Evolutionary conservation across 495 filamentous ascomycete genomes (phyloP).

Genomic region (Apodospora peruviana): DNA sequence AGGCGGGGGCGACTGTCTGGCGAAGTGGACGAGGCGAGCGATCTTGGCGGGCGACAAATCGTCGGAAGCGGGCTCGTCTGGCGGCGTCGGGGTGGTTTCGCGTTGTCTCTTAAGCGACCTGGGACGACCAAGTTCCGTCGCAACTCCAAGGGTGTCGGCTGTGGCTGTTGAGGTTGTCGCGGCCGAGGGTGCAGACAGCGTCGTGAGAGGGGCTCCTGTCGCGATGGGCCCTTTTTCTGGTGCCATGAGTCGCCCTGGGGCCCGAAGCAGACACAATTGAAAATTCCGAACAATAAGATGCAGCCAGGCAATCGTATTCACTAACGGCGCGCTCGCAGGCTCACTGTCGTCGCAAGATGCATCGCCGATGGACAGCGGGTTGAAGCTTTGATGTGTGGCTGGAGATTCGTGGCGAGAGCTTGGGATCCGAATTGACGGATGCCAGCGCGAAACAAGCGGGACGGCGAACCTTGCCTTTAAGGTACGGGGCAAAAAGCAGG

Average conservation of each 20-base stretch:
- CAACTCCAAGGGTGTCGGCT: slow-evolving; percentile 24
- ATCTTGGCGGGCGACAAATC: slow-evolving; percentile 48
- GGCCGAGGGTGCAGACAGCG: slow-evolving; percentile 25
- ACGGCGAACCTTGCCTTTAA: neutral
- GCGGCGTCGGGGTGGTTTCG: slow-evolving; percentile 38
- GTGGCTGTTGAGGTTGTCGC: slow-evolving; percentile 12
- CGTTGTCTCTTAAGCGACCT: slow-evolving; percentile 47
- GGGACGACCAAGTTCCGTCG: slow-evolving; percentile 25
- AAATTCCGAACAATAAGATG: slow-evolving; percentile 12
- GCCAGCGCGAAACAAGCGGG: neutral
- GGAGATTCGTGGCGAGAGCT: slow-evolving; percentile 48
- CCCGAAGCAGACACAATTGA: slow-evolving; percentile 11
- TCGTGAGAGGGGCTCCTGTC: slow-evolving; percentile 38
- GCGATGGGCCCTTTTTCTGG: slow-evolving; percentile 37
- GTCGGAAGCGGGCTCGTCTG: slow-evolving; percentile 30
- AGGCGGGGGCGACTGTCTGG: slow-evolving; percentile 41
- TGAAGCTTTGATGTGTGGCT: slow-evolving; percentile 44
- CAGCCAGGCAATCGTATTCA: slow-evolving; percentile 3
- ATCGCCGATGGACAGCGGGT: slow-evolving; percentile 31
- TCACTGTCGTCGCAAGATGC: slow-evolving; percentile 31
- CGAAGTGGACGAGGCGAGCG: slow-evolving; percentile 41
- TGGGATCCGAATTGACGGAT: neutral
- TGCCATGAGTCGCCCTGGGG: slow-evolving; percentile 27
- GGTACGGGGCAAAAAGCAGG: neutral
- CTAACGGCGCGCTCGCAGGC: slow-evolving; percentile 13